phyloP scores from a whole-genome alignment of 2,329 filamentous ascomycete genomes.

The Botryotinia narcissicola region DNA sequence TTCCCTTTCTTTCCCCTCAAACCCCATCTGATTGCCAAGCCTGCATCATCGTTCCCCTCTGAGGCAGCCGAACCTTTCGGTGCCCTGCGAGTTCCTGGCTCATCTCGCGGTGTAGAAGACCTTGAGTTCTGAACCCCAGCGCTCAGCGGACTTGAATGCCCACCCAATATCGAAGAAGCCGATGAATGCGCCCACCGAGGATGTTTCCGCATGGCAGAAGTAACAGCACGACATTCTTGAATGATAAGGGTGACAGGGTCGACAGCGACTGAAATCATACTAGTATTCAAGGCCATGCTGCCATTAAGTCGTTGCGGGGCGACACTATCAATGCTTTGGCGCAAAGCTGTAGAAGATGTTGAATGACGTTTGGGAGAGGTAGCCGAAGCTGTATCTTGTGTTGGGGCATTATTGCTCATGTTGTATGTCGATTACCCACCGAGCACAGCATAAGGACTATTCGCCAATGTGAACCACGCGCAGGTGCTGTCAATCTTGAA shows the following conservation, averaged over 20 bases:
- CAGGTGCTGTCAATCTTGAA: not conserved
- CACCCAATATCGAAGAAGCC: conserved; percentile 90
- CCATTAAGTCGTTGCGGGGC: conserved; percentile 24
- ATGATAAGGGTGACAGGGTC: conserved; percentile 91
- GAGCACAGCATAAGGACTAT: conserved; percentile 21
- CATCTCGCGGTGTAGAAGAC: conserved; percentile 41
- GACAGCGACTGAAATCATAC: conserved; percentile 71
- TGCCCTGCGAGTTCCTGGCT: conserved; percentile 28
- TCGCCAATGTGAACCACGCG: not conserved
- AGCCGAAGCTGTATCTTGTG: conserved; percentile 26
- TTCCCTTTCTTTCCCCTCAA: conserved; percentile 92
- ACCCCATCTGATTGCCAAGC: conserved; percentile 83
- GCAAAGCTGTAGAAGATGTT: conserved; percentile 22
- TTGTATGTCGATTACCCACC: conserved; percentile 24
- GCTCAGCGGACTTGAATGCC: conserved; percentile 50
- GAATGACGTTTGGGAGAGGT: conserved; percentile 23
- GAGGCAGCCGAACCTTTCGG: conserved; percentile 32
- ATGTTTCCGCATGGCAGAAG: conserved; percentile 97
- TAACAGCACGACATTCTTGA: conserved; percentile 98
- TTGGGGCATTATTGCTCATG: conserved; percentile 36
- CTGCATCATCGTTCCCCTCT: conserved; percentile 52
- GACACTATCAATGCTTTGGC: conserved; percentile 17
- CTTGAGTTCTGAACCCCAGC: conserved; percentile 45
- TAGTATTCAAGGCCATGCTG: conserved; percentile 28
- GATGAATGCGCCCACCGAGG: conserved; percentile 94